Evolutionary conservation across 352 stramenopile genomes (phyloP), one percentile per base, ranked within the genome.

Genomic region (Plasmopara halstedii): DNA sequence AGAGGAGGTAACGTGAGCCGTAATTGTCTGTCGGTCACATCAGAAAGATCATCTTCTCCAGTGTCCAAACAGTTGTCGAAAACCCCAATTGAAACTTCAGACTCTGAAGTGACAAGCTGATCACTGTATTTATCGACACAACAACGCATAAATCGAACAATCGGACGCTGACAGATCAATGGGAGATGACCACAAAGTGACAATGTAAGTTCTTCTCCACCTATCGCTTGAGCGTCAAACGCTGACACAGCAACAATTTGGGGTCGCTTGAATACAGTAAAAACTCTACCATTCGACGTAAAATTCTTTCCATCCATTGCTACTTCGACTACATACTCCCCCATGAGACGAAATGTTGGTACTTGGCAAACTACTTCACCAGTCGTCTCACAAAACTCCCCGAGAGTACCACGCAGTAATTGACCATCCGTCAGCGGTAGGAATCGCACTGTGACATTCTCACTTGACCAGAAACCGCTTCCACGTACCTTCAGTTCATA

Each of bases 261-360:
- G 10, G 72, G 70, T 6, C 63, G 62, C 19, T 71, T 71, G 42
- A 77, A 85, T 3, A 67, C 70, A 2, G 72, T 73, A 33, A 88
- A 86, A 18, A 72, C 32, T 17, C 65, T 51, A 5, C 73, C 64
- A 31, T 85, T 80, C 0, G 57, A 63, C 0, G 72, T 91, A 41
- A 92, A 94, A 43, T 87, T 63, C 41, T 79, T 83, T 17, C 83
- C 80, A 22, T 92, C 83, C 60, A 86, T 85, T 2, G 83, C 77
- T 11, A 94, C 66, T 46, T 92, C 72, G 10, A 86, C 67, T 1
- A 60, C 54, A 50, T 84, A 90, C 14, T 75, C 64, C 6, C 80
- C 71, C 3, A 78, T 40, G 3, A 79, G 48, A 14, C 56, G 67
- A 39, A 94, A 92, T 41, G 64, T 74, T 0, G 84, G 82, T 3